Base-by-base conservation (phyloP, 2,329 filamentous ascomycete species). In the Colletotrichum paranaense region DNA sequence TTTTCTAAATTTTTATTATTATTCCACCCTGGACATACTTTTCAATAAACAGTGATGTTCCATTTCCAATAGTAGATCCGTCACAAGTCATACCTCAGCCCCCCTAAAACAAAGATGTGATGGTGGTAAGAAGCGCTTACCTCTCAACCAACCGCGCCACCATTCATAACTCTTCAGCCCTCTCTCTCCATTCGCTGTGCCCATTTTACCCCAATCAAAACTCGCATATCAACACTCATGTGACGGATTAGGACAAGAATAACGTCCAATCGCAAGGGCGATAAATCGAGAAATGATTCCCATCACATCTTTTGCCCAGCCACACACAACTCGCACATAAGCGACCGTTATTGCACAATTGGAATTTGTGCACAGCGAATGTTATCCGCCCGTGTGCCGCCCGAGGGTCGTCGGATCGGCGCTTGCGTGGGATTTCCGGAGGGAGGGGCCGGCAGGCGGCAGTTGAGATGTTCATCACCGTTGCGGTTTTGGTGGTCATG, bases 351-450 rank as follows among this genome's bases (percentile, higher is more conserved):
- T 49, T 62, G 71, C 60, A 71, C 55, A 59, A 64, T 24, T 35
- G 59, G 46, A 32, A 57, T 22, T 3, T 3, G n/a, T 66, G 71
- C 65, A 60, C 42, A 69, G 59, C 69, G 66, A 69, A 72, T 72
- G 65, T 46, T 22, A 4, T 49, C 58, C 53, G 24, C 19, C 59
- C 59, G 42, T 69, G 65, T 63, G 53, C 65, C 69, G 69, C 66
- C 53, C 11, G 9, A 5, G 1, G 30, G 26, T 35, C 11, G 11
- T 35, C 56, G 53, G 69, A 42, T 16, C 65, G 32, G 67, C 56
- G 70, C 69, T 69, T 62, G 35, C 6, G 68, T 24, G 52, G 28
- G 38, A 14, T 42, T 42, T 8, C 5, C 38, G 38, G 12, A 42
- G 57, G 12, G 30, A 5, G 22, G 24, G 63, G 32, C 24, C 19